These are phyloP conservation scores for Cladosporium sp. DNA, from an alignment of 2,329 filamentous ascomycete species.

Conservation along the genomic window DNA sequence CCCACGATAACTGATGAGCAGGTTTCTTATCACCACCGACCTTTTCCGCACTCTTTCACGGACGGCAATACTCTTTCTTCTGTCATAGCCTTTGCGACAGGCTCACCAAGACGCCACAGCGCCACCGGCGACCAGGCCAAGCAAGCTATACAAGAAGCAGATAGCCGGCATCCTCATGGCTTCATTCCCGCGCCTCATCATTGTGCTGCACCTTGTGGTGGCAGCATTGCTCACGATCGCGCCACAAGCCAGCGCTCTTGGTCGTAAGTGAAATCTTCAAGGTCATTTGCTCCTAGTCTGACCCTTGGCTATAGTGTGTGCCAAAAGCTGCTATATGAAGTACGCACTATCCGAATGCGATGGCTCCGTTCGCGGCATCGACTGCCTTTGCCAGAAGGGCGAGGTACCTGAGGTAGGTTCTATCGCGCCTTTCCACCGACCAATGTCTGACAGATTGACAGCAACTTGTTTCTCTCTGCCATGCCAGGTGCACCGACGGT, in stretches of 20 bases:
- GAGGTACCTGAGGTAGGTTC: neutral
- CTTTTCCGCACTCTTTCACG: neutral
- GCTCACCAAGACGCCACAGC: neutral
- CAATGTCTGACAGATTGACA: neutral
- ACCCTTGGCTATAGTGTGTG: neutral
- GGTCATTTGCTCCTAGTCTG: neutral
- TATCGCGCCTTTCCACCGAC: neutral
- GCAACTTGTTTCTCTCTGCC: neutral
- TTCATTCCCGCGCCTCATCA: neutral
- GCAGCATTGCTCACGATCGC: neutral
- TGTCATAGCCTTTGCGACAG: neutral
- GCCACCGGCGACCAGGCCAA: neutral
- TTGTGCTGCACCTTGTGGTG: neutral
- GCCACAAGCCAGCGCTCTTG: neutral
- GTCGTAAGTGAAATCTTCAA: neutral
- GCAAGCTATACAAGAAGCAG: neutral
- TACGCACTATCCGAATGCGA: neutral
- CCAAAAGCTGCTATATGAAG: neutral
- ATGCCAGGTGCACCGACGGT: neutral
- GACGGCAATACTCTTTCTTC: neutral
- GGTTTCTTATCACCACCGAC: neutral
- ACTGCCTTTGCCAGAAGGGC: neutral
- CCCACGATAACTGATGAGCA: neutral
- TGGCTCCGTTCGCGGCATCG: neutral
- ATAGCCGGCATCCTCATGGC: neutral